A percentile compares a stretch with the other conserved stretches of the same genome.
Evolutionary conservation across 163 green algal genomes (phyloP).

Genomic region (Scenedesmus sp.): DNA sequence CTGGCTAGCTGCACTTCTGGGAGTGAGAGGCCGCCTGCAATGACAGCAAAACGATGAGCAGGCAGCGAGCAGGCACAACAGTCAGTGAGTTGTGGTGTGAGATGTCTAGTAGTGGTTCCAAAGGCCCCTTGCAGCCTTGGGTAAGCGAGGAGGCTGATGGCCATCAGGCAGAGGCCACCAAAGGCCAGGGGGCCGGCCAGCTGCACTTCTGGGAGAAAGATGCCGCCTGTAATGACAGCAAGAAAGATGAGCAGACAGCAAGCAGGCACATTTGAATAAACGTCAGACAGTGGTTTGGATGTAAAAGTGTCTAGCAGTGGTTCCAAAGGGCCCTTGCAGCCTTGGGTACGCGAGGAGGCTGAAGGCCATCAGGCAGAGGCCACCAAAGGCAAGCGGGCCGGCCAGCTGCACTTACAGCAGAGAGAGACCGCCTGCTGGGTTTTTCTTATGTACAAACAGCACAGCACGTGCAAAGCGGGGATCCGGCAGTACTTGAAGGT

Average conservation of each 20-base stretch:
- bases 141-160: constrained; percentile 32
- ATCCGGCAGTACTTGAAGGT: background rate
- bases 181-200: constrained; percentile 59
- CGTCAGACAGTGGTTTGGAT: background rate
- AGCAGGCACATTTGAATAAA: background rate
- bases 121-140: constrained; percentile 39
- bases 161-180: constrained; percentile 54
- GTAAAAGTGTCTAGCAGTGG: too few relatives aligned
- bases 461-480: background rate
- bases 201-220: constrained; percentile 50
- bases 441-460: background rate
- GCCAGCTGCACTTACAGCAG: too few relatives aligned
- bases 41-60: background rate
- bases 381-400: too few relatives aligned
- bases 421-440: background rate
- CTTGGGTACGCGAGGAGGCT: too few relatives aligned
- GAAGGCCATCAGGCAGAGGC: too few relatives aligned
- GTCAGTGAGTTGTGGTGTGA: background rate
- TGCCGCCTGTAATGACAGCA: constrained; percentile 43
- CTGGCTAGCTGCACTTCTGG: constrained; percentile 52
- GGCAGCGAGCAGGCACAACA: background rate
- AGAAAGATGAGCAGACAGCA: background rate
- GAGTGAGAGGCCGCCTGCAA: constrained; percentile 57
- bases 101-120: constrained; percentile 27
- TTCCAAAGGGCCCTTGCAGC: too few relatives aligned